Evolutionary conservation across 2,329 filamentous ascomycete genomes (phyloP), one percentile per base, ranked within the genome.

Genomic region (Penicillium sp.): DNA sequence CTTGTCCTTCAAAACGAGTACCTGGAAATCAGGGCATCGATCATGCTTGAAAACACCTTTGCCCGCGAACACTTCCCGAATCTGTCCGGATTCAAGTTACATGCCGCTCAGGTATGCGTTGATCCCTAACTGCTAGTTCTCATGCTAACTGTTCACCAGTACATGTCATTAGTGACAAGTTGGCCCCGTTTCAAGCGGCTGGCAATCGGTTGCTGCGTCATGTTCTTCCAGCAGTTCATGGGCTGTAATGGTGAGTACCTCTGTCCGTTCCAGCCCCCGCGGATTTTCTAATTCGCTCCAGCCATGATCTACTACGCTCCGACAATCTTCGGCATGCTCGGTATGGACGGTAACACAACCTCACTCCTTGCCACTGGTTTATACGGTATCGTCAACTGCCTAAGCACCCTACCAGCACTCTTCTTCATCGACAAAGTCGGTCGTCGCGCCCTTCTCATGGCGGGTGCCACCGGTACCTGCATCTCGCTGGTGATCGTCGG

Each of bases 271-370:
- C 44, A 1, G 2, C 25, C 22, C 5, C 13, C 38, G 25, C 14
- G 20, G 11, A 35, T 13, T 22, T 3, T 48, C 42, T 51, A 43
- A 46, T 14, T 16, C 13, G 18, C 22, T n/a, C 22, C 30, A 70
- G 67, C 75, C 0, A 68, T 79, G 44, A 77, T 79, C 18, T 79
- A 78, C 62, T 79, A 79, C 46, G 75, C 76, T 0, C 76, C 77
- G 0, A 76, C 69, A 1, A 76, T 79, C 14, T 79, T 79, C 56
- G 59, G 51, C 0, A 71, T 75, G 42, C 61, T 80, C 1, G 77
- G 77, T 0, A 65, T 79, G 0, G 56, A 64, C 33, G 65, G 68
- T 3, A 70, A 71, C 47, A 69, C 68, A 1, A 64, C 62, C 24
- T 70, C 69, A 8, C 67, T 71, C 51, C 64, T 73, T 20, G 66